Evolutionary conservation across 768 basidiomycete genomes (phyloP).

Genomic region (Daedaleopsis sinensis): DNA sequence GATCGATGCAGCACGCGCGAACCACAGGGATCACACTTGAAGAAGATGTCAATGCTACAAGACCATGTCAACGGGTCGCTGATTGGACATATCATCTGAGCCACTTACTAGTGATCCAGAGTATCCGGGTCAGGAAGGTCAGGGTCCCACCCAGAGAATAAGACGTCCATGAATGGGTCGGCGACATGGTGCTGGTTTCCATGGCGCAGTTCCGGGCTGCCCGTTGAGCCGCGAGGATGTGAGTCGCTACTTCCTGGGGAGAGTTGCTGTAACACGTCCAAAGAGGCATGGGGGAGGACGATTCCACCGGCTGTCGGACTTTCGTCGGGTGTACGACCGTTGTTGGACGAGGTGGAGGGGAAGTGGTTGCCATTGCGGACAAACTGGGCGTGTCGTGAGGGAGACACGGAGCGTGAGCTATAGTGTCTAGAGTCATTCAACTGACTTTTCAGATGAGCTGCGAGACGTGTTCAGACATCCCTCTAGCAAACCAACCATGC

Average conservation of each 20-base stretch:
- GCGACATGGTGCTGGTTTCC: slow-evolving; percentile 38
- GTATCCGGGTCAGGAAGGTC: slow-evolving; percentile 78
- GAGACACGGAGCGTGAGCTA: slow-evolving; percentile 43
- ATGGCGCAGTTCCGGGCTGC: slow-evolving; percentile 53
- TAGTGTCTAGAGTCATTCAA: slow-evolving; percentile 54
- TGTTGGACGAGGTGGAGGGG: slow-evolving; percentile 15
- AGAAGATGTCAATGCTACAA: slow-evolving; percentile 83
- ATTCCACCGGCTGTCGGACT: slow-evolving; percentile 31
- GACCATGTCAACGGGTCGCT: not conserved
- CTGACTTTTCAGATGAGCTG: slow-evolving; percentile 66
- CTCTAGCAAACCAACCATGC: not conserved
- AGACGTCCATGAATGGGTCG: slow-evolving; percentile 64
- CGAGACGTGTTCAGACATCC: not conserved
- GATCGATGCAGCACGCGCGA: slow-evolving; percentile 82
- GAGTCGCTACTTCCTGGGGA: slow-evolving; percentile 27
- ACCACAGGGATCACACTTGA: slow-evolving; percentile 85
- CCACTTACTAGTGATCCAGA: slow-evolving; percentile 73
- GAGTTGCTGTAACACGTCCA: slow-evolving; percentile 27
- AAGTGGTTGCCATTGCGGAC: slow-evolving; percentile 14
- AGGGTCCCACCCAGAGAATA: slow-evolving; percentile 83
- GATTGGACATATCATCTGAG: not conserved
- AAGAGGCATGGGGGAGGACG: slow-evolving; percentile 29
- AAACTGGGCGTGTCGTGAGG: slow-evolving; percentile 27
- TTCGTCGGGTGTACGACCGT: slow-evolving; percentile 26
- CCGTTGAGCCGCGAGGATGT: slow-evolving; percentile 39